Base-by-base conservation (phyloP, 2,329 filamentous ascomycete species). In the Penicillium sp. region DNA sequence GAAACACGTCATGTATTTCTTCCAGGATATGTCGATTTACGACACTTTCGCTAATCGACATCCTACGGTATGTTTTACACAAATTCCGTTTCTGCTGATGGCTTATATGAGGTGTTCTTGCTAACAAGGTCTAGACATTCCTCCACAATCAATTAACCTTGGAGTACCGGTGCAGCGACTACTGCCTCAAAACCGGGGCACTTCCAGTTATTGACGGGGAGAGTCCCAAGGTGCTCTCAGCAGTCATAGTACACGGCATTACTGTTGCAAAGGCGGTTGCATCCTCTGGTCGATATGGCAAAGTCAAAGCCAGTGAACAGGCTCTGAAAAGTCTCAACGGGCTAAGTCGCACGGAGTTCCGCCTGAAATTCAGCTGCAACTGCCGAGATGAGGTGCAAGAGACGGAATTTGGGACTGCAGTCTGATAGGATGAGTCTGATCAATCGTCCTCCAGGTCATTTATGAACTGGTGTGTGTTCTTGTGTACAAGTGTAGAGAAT, bases 21-120 rank as follows among this genome's bases (percentile, higher is more conserved):
- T 97, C 69, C 79, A 83, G 48, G 88, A 97, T 71, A 96, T 97
- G 86, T 77, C 80, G 3, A 81, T 94, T 38, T 97, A 96, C 71
- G 92, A 97, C 70, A 84, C 84, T 0, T 97, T 90, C 70, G 92
- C 91, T 1, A 90, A 88, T 64, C 89, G 89, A 32, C 92, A 97
- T 62, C 93, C 93, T 0, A 88, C 89, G 4, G 77, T 78, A 72
- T 73, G 65, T 32, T 13, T 13, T 14, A 42, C 3, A 24, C 18
- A 42, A 21, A 18, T 13, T 29, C n/a, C 34, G 6, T n/a, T 6
- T 36, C 13, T 5, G 5, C 34, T 14, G 6, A 18, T 36, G 6
- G 2, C 11, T 36, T n/a, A 14, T n/a, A 34, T 14, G 4, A 11
- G 10, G 4, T 34, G 7, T 31, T 16, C 5, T 5, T 14, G 18